phyloP scores from a whole-genome alignment of 73 alveolate species.

The Paramecium caudatum region DNA sequence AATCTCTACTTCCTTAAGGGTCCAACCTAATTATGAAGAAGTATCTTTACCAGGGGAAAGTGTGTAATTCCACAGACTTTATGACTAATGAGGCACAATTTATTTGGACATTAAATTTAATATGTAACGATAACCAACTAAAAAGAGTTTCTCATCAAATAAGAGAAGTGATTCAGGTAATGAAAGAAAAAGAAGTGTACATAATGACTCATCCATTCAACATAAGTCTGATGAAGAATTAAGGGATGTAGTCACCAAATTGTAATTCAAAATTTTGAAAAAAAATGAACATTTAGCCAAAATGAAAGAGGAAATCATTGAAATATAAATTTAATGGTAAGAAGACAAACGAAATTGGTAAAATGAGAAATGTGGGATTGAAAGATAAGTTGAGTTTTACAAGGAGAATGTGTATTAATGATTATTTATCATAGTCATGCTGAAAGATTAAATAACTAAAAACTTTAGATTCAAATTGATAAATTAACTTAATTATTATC shows the following conservation, averaged over 20 bases:
- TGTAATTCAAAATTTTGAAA: slow-evolving; percentile 43
- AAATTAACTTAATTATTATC: background rate
- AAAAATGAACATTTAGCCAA: slow-evolving; percentile 51
- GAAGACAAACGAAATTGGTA: slow-evolving; percentile 67
- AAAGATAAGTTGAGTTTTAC: slow-evolving; percentile 39
- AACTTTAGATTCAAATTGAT: slow-evolving; percentile 23
- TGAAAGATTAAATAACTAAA: slow-evolving; percentile 52
- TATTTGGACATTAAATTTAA: slow-evolving; percentile 44
- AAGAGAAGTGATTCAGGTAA: slow-evolving; percentile 53
- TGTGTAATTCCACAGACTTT: slow-evolving; percentile 82
- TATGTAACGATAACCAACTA: slow-evolving; percentile 69
- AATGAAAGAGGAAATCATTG: slow-evolving; percentile 64
- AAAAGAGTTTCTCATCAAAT: slow-evolving; percentile 41
- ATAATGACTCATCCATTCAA: slow-evolving; percentile 4
- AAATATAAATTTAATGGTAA: slow-evolving; percentile 44
- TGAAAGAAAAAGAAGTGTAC: slow-evolving; percentile 66
- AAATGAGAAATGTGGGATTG: slow-evolving; percentile 41
- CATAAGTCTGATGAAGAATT: slow-evolving; percentile 33
- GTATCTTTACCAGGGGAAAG: slow-evolving; percentile 76
- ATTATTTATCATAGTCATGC: slow-evolving; percentile 27
- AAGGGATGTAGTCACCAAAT: slow-evolving; percentile 9
- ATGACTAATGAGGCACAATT: slow-evolving; percentile 44
- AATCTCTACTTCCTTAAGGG: slow-evolving; percentile 82
- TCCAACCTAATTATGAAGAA: slow-evolving; percentile 77
- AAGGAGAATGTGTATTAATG: slow-evolving; percentile 56